Evolutionary conservation across 164 flowering plant species (phyloP), one percentile per base, ranked within the genome.

Genomic region (Vitis rotundifolia): DNA sequence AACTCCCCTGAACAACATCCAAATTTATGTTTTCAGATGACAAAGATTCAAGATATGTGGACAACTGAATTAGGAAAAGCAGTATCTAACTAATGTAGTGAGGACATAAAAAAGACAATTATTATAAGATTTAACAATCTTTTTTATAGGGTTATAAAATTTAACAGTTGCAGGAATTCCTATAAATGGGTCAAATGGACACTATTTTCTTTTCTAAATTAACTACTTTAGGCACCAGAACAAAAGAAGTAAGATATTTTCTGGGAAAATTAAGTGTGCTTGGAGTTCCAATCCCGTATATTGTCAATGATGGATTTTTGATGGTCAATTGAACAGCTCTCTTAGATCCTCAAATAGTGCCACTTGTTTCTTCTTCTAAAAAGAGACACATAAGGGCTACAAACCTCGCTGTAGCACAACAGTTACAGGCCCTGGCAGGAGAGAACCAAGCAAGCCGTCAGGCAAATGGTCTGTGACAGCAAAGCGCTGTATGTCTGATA

Each of bases 401-500:
- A 66, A 65, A 94, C 97, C 99, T 89, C 97, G 86, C 66, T 53
- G 77, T 28, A 94, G 82, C 59, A 94, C 87, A 61, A 93, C 87
- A 67, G 99, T 96, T 63, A 93, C 97, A 68, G 99, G 99, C 53
- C 98, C 99, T 0, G 99, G 99, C 61, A 96, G 94, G 68, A 96
- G 97, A 68, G 81, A 74, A 19, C 88, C 89, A 64, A 96, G 92
- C 72, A 96, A 82, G 9, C 91, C 93, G 68, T 64, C 68, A 67
- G 98, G 97, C 80, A 96, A 81, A 81, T 92, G 93, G 65, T 86
- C 82, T 31, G 89, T 89, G 37, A 76, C 81, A 49, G 97, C 97
- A 81, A 87, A 89, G 5, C 86, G 87, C 15, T 69, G 63, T 69
- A 93, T 90, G 73, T 93, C 97, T 28, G 76, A 70, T 15, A 90